Evolutionary conservation across 805 yeast species (phyloP), one percentile per base, ranked within the genome.

Genomic region (Cephaloascus fragrans): DNA sequence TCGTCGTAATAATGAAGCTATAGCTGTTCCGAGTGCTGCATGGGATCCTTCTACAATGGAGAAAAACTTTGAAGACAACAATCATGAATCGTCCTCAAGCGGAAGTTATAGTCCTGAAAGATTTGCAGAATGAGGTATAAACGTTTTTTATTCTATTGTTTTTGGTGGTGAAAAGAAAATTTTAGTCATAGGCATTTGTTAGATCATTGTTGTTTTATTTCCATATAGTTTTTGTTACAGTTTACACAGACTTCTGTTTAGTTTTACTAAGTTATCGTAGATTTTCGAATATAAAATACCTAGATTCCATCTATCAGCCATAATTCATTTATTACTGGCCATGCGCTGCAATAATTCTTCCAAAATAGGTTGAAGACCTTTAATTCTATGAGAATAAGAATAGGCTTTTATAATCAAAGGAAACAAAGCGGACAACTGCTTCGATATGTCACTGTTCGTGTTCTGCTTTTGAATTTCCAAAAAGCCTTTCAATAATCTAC

Each of bases 401-500:
- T 14, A n/a, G 8, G 33, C 26, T 18, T 32, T 40, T 3, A 41
- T 37, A 5, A 45, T 28, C 28, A 43, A 33, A 12, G 46, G 44
- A 16, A 43, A 26, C 8, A 45, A 23, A 16, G n/a, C 26, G 19
- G 36, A 28, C 23, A 43, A 32, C 19, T 35, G 33, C 15, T 35
- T 20, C n/a, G 26, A 39, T 19, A 23, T 35, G 3, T 6, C 29
- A 4, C n/a, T 9, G 23, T 44, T 16, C 18, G 15, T 6, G n/a
- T 8, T 8, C 15, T 31, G 8, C 33, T 6, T n/a, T 31, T 31
- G 33, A 9, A 34, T 19, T 9, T 12, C 36, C 20, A 18, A 17
- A 3, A 77, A 47, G 0, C 83, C 82, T 3, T 54, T 42, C 18
- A 80, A 47, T 4, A 77, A 48, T 0, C 62, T 48, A 10, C 46